These are phyloP conservation scores for Glycine tomentella DNA, from an alignment of 306 rosid genomes.

Conservation along the genomic window DNA sequence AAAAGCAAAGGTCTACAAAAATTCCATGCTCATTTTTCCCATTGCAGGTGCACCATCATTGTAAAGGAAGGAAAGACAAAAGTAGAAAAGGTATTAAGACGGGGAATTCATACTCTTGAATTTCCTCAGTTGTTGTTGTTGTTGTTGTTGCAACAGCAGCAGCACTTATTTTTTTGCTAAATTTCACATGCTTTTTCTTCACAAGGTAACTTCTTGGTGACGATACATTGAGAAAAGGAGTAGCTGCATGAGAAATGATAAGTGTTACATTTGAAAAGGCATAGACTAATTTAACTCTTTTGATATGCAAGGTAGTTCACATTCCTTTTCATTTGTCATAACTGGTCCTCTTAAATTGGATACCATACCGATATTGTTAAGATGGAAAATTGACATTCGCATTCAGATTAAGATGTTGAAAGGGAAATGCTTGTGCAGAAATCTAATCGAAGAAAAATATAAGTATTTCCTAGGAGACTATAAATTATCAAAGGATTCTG, in stretches of 20 bases:
- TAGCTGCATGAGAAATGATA: constrained; percentile 56
- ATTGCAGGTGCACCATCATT: neutral
- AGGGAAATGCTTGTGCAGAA: neutral
- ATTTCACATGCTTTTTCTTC: constrained; percentile 58
- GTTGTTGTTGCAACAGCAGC: constrained; percentile 61
- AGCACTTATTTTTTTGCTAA: constrained; percentile 59
- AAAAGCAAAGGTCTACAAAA: neutral
- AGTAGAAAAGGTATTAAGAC: neutral
- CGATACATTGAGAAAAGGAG: constrained; percentile 61
- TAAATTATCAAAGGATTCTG: constrained; percentile 10
- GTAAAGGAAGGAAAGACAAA: neutral
- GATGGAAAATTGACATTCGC: neutral
- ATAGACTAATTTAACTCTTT: constrained; percentile 5
- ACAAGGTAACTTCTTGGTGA: constrained; percentile 46
- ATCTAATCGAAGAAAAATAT: neutral
- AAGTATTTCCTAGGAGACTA: neutral
- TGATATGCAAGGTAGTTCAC: neutral
- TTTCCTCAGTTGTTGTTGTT: constrained; percentile 60
- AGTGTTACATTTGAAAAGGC: constrained; percentile 29
- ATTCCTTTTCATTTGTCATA: neutral
- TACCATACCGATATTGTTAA: neutral
- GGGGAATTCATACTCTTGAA: constrained; percentile 70
- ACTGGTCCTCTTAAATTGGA: neutral
- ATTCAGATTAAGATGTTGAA: too few relatives aligned
- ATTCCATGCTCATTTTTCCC: neutral